Conservation (phyloP, 176 grass and related monocot genomes). For the Alloteropsis semialata region DNA sequence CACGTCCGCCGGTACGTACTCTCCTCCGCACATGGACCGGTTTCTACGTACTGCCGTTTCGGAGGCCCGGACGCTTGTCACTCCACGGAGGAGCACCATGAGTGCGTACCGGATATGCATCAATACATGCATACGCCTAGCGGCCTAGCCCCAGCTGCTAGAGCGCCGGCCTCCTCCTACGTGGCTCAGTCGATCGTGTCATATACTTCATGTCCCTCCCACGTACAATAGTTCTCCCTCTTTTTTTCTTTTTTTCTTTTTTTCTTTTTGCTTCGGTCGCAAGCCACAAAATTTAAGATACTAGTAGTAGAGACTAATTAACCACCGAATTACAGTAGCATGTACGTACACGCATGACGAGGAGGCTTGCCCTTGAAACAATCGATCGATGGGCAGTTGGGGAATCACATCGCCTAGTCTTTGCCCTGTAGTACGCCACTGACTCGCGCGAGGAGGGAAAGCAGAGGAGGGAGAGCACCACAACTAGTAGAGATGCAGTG, state of each 20-base stretch:
- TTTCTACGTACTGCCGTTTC: conserved; percentile 47
- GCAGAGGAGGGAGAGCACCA: not conserved
- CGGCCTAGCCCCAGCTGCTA: too few relatives aligned
- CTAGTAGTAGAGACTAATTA: too few relatives aligned
- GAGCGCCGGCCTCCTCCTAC: too few relatives aligned
- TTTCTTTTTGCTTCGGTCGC: too few relatives aligned
- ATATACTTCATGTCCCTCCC: too few relatives aligned
- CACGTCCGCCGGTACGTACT: not conserved
- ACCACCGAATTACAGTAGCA: not conserved
- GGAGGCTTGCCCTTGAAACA: conserved; percentile 22
- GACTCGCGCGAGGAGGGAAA: not conserved
- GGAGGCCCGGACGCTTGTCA: conserved; percentile 19
- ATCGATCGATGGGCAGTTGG: conserved; percentile 15
- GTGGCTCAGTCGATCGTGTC: too few relatives aligned
- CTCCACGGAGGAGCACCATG: conserved; percentile 8
- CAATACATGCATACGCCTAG: too few relatives aligned
- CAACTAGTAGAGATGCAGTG: not conserved
- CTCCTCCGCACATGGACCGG: conserved; percentile 26
- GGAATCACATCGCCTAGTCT: conserved; percentile 27
- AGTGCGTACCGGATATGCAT: conserved; percentile 26
- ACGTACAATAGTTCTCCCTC: too few relatives aligned
- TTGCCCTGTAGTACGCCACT: not conserved
- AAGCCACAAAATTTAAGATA: too few relatives aligned
- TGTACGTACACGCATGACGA: not conserved
- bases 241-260: too few relatives aligned